Conservation (phyloP, 352 stramenopile genomes). For the Phytophthora aleatoria region DNA sequence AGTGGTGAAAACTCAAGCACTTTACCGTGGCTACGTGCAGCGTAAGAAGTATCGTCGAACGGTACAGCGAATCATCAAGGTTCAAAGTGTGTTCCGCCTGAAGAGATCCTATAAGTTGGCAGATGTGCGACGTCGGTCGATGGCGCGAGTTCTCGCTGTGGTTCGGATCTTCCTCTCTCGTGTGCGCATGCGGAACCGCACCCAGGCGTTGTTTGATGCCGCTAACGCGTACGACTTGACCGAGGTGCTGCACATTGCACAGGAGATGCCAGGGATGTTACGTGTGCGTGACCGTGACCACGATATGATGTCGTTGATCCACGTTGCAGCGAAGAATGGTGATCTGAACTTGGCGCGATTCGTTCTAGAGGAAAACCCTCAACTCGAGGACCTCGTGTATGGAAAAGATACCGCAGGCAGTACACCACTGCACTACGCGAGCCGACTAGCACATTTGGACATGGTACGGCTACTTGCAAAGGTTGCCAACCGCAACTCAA, state of each 20-base stretch:
- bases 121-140: slow-evolving; percentile 58
- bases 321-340: slow-evolving; percentile 89
- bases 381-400: slow-evolving; percentile 88
- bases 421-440: slow-evolving; percentile 87
- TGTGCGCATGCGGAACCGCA: slow-evolving; percentile 85
- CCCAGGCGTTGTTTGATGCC: slow-evolving; percentile 75
- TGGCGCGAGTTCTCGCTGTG: slow-evolving; percentile 73
- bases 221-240: slow-evolving; percentile 82
- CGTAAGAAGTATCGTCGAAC: slow-evolving; percentile 65
- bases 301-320: slow-evolving; percentile 88
- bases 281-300: slow-evolving; percentile 75
- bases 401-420: slow-evolving; percentile 75
- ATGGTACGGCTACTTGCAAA: slow-evolving; percentile 87
- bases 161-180: slow-evolving; percentile 79
- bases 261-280: slow-evolving; percentile 82
- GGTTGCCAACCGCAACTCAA: slow-evolving; percentile 85
- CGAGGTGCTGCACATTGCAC: slow-evolving; percentile 78
- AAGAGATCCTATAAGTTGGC: slow-evolving; percentile 57
- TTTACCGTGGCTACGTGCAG: slow-evolving; percentile 62
- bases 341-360: slow-evolving; percentile 86
- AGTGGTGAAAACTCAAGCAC: slow-evolving; percentile 74
- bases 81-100: slow-evolving; percentile 81
- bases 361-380: slow-evolving; percentile 78
- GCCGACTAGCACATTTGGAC: slow-evolving; percentile 74
- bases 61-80: slow-evolving; percentile 54